Evolutionary conservation across 805 yeast genomes (phyloP).

Genomic region (Barnettozyma californica): DNA sequence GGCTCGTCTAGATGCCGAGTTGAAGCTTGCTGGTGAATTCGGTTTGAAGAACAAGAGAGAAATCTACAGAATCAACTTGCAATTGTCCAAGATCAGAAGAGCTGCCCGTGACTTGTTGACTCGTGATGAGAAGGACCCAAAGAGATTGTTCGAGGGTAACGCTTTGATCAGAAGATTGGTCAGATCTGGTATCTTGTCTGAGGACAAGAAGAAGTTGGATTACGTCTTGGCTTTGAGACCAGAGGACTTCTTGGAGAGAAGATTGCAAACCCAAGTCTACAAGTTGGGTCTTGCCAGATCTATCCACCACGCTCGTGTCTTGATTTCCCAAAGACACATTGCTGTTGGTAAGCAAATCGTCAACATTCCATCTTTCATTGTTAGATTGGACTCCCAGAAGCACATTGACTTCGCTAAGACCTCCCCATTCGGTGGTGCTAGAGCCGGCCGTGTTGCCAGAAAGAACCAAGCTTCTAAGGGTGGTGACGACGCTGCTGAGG

Average conservation of each 20-base stretch:
- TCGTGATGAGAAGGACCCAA: conserved; percentile 99
- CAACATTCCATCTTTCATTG: conserved; percentile 98
- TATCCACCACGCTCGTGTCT: conserved; percentile 99
- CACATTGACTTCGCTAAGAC: conserved; percentile 99
- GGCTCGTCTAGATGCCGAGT: conserved; percentile 98
- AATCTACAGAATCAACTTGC: conserved; percentile 99
- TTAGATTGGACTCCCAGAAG: conserved; percentile 99
- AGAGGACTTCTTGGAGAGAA: conserved; percentile 99
- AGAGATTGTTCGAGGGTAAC: conserved; percentile 99
- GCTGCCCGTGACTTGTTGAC: conserved; percentile 99
- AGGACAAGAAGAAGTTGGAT: conserved; percentile 99
- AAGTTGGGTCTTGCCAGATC: conserved; percentile 99
- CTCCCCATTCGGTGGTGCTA: conserved; percentile 99
- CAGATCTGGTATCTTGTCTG: conserved; percentile 97
- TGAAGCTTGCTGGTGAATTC: conserved; percentile 99
- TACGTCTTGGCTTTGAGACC: conserved; percentile 96
- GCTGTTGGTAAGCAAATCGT: conserved; percentile 99
- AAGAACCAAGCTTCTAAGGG: conserved; percentile 45
- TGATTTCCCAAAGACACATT: conserved; percentile 98
- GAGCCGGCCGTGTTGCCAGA: conserved; percentile 99
- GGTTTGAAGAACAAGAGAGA: conserved; percentile 99
- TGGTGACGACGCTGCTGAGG: conserved; percentile 65
- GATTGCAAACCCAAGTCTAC: conserved; percentile 99
- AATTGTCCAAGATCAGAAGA: conserved; percentile 98
- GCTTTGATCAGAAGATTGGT: conserved; percentile 99